Percentiles rank a stretch among this genome's conserved stretches.
These are phyloP conservation scores for Clitocybe nebularis DNA, from an alignment of 1,284 basidiomycete genomes.

Conservation along the genomic window DNA sequence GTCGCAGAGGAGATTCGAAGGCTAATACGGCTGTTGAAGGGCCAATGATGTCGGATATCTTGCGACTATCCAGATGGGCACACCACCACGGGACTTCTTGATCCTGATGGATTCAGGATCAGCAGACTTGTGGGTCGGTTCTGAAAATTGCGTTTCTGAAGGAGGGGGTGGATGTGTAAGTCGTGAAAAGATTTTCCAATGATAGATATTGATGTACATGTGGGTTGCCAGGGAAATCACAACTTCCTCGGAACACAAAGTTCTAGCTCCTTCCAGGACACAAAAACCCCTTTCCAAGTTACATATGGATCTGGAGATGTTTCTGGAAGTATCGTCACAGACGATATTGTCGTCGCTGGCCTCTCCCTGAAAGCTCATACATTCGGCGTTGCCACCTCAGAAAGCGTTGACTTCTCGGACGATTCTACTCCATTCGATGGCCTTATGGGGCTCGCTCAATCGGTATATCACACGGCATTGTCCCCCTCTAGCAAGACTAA, in stretches of 20 bases:
- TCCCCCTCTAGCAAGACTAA: too few species aligned
- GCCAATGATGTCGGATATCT: conserved; percentile 55
- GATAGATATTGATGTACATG: conserved; percentile 13
- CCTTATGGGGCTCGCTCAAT: conserved; percentile 80
- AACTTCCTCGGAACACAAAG: conserved; percentile 59
- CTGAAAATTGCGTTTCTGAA: conserved; percentile 46
- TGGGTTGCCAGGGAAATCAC: conserved; percentile 58
- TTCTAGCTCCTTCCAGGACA: conserved; percentile 65
- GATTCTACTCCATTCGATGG: conserved; percentile 67
- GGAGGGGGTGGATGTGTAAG: conserved; percentile 49
- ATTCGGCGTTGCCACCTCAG: conserved; percentile 68
- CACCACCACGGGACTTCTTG: conserved; percentile 66
- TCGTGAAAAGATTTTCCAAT: conserved; percentile 15
- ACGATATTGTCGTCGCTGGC: conserved; percentile 68
- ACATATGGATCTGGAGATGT: conserved; percentile 79
- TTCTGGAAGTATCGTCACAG: conserved; percentile 60
- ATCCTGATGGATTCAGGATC: conserved; percentile 86
- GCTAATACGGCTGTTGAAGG: too few species aligned
- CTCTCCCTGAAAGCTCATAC: conserved; percentile 58
- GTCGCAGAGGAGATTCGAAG: too few species aligned
- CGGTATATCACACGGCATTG: conserved; percentile 43
- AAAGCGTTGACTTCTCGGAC: conserved; percentile 62
- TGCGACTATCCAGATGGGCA: conserved; percentile 74
- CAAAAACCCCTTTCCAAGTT: conserved; percentile 57
- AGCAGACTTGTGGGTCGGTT: conserved; percentile 80